Percentiles rank a stretch among this genome's conserved stretches.
These are phyloP conservation scores for Candida pseudocylindracea DNA, from an alignment of 1,139 yeast species.

Conservation along the genomic window DNA sequence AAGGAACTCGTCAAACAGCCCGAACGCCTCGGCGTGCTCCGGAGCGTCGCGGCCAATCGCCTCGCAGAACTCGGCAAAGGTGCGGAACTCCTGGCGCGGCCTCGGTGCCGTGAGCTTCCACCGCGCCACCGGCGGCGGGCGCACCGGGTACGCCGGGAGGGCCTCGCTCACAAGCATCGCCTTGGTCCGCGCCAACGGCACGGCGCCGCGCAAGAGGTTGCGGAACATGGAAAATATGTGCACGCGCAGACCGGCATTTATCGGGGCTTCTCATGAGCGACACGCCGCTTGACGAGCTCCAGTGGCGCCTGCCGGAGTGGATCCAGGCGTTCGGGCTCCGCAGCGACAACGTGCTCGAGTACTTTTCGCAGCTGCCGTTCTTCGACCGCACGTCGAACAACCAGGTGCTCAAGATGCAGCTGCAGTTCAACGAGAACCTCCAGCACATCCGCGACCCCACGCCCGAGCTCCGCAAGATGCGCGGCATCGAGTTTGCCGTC, in stretches of 20 bases:
- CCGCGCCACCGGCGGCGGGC: too few species aligned
- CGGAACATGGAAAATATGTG: too few species aligned
- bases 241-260: too few species aligned
- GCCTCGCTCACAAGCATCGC: too few species aligned
- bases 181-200: too few species aligned
- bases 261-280: conserved; percentile 3
- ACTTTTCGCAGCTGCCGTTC: conserved; percentile 84
- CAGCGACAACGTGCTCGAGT: conserved; percentile 79
- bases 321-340: conserved; percentile 71
- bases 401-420: conserved; percentile 88
- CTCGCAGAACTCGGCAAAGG: conserved; percentile 19
- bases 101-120: too few species aligned
- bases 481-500: conserved; percentile 68
- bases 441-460: conserved; percentile 7
- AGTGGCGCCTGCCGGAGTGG: conserved; percentile 97
- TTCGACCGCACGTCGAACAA: conserved; percentile 87
- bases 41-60: conserved; percentile 55
- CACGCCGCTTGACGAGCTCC: conserved; percentile 58
- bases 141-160: too few species aligned
- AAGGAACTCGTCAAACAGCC: conserved; percentile 49
- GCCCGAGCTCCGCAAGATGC: conserved; percentile 45
- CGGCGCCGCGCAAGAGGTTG: too few species aligned
- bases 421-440: conserved; percentile 55
- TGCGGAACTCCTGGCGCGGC: too few species aligned
- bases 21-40: conserved; percentile 48